Evolutionary conservation across 768 basidiomycete genomes (phyloP), one percentile per base, ranked within the genome.

Genomic region (Boletus rubroflammeus): DNA sequence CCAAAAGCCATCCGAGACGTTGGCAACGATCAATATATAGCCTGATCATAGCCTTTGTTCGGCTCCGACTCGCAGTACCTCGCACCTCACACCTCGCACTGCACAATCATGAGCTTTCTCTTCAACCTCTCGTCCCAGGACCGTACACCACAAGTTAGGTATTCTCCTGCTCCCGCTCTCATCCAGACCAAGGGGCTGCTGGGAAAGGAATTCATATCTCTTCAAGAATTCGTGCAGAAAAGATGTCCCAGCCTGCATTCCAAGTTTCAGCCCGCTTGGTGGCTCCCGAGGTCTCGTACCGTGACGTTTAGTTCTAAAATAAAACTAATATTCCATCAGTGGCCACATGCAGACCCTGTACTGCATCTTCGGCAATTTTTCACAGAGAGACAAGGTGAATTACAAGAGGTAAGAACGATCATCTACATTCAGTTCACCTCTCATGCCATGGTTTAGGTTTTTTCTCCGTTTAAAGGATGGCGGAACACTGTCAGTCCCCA

Each of bases 321-420:
- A 42, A 51, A 31, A 32, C 57, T 71, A 23, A 72, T 47, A 6
- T 32, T 47, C 44, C 36, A 25, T 19, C 43, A 70, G 69, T 52
- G 69, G 69, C 25, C 71, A 71, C 38, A 51, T 71, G 51, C 69
- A 71, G 52, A 71, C 69, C 40, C 51, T 71, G 32, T 71, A 71
- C 38, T 72, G 61, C 21, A 63, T 58, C 36, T 17, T 67, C 7
- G 69, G 69, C 34, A 63, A 71, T 25, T 71, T 71, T 47, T 71
- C 69, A 14, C 65, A 57, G 35, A 61, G 53, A 51, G 69, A 71
- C 57, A 61, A 60, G 38, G 61, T 71, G 31, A 47, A 54, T 48
- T 71, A 71, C 58, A 71, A 67, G 43, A 69, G 69, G 69, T 67
- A 39, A 29, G 55, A 44, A 34, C 45, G 47, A 7, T 41, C 23